Evolutionary conservation across 352 stramenopile species (phyloP), one percentile per base, ranked within the genome.

Genomic region (Aphanomyces stellatus): DNA sequence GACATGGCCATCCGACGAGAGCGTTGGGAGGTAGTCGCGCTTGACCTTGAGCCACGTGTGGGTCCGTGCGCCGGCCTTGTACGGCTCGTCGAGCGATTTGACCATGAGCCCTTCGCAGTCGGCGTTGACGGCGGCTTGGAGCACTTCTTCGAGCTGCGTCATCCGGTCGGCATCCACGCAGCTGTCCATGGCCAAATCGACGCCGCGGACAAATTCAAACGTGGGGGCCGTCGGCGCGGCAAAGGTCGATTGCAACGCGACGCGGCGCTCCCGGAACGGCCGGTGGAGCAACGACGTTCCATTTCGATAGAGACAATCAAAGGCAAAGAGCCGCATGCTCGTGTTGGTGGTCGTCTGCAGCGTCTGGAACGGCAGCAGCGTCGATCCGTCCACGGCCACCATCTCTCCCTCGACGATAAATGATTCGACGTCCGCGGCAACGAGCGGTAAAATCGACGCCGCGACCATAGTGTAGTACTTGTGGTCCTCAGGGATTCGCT

Each of bases 21-120:
- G 30, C 25, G 25, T 30, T 15, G 49, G 49, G 27, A 93, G 48
- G 53, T 91, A 91, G 67, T 93, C 85, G 31, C 89, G 79, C 62
- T 93, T 93, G 42, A 92, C 69, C 60, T 93, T 93, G 74, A 93
- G 89, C 85, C 85, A 93, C 41, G 80, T 80, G 57, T 88, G 90
- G 15, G 85, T 90, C 7, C 85, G 81, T 13, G 70, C 69, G 0
- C 85, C 83, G 28, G 85, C 81, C 57, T 80, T 81, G 68, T 93
- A 93, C 53, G 75, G 74, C 6, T 76, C 69, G 24, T 85, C 76
- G 3, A 91, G 74, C 17, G 69, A 67, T 69, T 93, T 93, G 37
- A 91, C 71, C 81, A 93, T 91, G 24, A 93, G 72, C 1, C 85
- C 85, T 71, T 93, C 85, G 51, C 85, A 93, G 4, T 80, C 81